Evolutionary conservation across 345 rosid genomes (phyloP).

Genomic region (Draba incana): DNA sequence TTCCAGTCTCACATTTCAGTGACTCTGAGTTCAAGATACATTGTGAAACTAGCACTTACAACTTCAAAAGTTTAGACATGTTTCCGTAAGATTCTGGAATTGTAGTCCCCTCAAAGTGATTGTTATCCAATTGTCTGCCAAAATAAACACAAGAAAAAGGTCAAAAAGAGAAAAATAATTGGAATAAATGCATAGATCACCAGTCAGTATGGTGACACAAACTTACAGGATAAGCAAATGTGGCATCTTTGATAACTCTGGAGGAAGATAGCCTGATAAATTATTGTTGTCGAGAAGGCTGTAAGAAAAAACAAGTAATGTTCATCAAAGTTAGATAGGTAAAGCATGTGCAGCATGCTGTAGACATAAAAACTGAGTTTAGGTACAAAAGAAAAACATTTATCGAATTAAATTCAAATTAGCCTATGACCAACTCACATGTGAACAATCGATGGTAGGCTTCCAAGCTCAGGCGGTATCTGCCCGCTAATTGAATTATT

Average conservation of each 20-base stretch:
- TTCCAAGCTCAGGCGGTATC: conserved; percentile 84
- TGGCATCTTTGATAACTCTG: conserved; percentile 73
- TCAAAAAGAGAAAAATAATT: background rate
- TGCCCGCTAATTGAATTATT: conserved; percentile 94
- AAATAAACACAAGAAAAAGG: conserved; percentile 28
- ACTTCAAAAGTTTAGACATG: conserved; percentile 76
- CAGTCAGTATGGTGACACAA: conserved; percentile 25
- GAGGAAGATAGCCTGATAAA: conserved; percentile 81
- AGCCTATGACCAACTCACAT: conserved; percentile 62
- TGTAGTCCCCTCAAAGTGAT: conserved; percentile 71
- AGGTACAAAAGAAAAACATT: conserved; percentile 4
- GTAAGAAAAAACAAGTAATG: conserved; percentile 36
- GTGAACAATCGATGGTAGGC: conserved; percentile 82
- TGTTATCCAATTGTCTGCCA: conserved; percentile 91
- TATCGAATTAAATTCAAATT: conserved; percentile 9
- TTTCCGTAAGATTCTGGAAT: conserved; percentile 76
- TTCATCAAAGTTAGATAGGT: background rate
- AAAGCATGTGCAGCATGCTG: conserved; percentile 15
- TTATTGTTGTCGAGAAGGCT: conserved; percentile 96
- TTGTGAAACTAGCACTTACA: conserved; percentile 61
- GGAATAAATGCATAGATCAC: background rate
- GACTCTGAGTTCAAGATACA: conserved; percentile 16
- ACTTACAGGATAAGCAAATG: conserved; percentile 78
- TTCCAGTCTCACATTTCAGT: conserved; percentile 21
- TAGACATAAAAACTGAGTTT: conserved; percentile 15